Conservation (phyloP, 495 filamentous ascomycete genomes). For the Pseudevernia furfuracea region DNA sequence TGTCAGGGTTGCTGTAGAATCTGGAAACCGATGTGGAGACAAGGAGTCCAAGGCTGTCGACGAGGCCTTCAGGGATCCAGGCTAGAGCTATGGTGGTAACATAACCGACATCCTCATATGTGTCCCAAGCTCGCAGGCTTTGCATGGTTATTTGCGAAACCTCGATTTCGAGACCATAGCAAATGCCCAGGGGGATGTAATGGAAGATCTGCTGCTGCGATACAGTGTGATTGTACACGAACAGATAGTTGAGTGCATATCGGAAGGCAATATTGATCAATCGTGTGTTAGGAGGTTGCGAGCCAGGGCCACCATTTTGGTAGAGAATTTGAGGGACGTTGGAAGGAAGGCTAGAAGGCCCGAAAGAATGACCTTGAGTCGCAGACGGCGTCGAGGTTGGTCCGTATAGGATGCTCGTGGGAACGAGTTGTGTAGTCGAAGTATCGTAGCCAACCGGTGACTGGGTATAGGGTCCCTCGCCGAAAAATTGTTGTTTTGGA, state of each 20-base stretch:
- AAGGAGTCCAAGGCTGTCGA: slow-evolving; percentile 54
- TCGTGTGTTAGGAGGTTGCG: slow-evolving; percentile 52
- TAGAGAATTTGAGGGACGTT: slow-evolving; percentile 31
- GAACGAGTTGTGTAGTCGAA: slow-evolving; percentile 18
- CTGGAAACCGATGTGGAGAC: slow-evolving; percentile 59
- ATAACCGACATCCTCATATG: slow-evolving; percentile 58
- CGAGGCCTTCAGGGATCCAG: slow-evolving; percentile 60
- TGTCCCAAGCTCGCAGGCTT: slow-evolving; percentile 72
- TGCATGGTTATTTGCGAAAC: slow-evolving; percentile 53
- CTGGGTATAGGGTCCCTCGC: slow-evolving; percentile 22
- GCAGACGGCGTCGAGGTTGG: slow-evolving; percentile 16
- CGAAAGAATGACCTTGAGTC: slow-evolving; percentile 12
- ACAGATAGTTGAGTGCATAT: slow-evolving; percentile 69
- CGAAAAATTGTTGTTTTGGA: background rate
- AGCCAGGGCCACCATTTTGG: slow-evolving; percentile 15
- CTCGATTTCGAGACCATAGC: slow-evolving; percentile 52
- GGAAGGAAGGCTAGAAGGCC: slow-evolving; percentile 18
- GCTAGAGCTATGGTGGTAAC: slow-evolving; percentile 74
- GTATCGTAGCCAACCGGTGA: slow-evolving; percentile 24
- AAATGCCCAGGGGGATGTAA: slow-evolving; percentile 66
- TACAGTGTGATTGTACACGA: slow-evolving; percentile 60
- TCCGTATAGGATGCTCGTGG: slow-evolving; percentile 22
- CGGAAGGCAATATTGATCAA: slow-evolving; percentile 82
- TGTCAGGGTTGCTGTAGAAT: slow-evolving; percentile 62
- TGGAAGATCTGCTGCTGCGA: slow-evolving; percentile 83